A percentile compares a stretch with the other conserved stretches of the same genome.
phyloP scores from a whole-genome alignment of 108 stramenopile genomes.

The Asterionellopsis glacialis region DNA sequence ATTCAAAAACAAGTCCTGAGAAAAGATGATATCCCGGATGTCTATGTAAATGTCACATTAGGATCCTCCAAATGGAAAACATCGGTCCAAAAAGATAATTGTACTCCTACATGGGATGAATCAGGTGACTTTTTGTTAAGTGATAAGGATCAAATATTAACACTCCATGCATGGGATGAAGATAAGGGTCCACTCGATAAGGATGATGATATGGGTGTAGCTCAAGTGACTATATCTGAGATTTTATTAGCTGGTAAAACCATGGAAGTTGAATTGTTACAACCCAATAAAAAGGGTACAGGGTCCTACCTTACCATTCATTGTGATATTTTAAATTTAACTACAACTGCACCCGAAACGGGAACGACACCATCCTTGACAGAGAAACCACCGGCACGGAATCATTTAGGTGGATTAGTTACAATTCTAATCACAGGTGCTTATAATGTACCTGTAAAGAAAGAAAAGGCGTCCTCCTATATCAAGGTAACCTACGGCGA shows the following conservation, averaged over 20 bases:
- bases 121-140: conserved; percentile 43
- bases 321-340: conserved; percentile 28
- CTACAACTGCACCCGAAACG: neutral
- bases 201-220: conserved; percentile 56
- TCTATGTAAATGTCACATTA: conserved; percentile 41
- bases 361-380: neutral
- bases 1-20: conserved; percentile 34
- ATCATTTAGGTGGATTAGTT: conserved; percentile 37
- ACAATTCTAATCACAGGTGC: conserved; percentile 49
- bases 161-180: conserved; percentile 51
- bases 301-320: conserved; percentile 45
- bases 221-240: conserved; percentile 32
- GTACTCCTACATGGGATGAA: conserved; percentile 55
- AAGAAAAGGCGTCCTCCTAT: conserved; percentile 34
- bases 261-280: conserved; percentile 21
- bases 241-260: conserved; percentile 29
- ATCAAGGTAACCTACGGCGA: conserved; percentile 48
- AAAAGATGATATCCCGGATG: conserved; percentile 63
- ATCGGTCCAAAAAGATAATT: conserved; percentile 29
- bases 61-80: conserved; percentile 34
- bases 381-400: neutral
- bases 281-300: conserved; percentile 23
- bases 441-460: conserved; percentile 36
- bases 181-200: conserved; percentile 38
- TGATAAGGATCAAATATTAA: conserved; percentile 47